Conservation (phyloP, 2,329 filamentous ascomycete species). For the Parafenestella ontariensis region DNA sequence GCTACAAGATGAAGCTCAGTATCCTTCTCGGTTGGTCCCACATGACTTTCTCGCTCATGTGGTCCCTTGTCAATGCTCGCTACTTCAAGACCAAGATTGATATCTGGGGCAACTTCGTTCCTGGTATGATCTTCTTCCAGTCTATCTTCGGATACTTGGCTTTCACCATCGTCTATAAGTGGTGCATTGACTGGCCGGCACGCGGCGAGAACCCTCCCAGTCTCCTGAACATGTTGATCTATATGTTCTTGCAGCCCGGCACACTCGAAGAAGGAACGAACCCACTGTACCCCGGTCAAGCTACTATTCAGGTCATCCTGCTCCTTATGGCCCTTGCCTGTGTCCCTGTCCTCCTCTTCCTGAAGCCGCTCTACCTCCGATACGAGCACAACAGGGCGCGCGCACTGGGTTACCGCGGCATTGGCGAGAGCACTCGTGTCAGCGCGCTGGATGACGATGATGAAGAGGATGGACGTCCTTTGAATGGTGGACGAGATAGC, state of each 20-base stretch:
- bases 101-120: conserved; percentile 96
- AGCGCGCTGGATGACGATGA: conserved; percentile 91
- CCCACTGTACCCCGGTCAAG: conserved; percentile 80
- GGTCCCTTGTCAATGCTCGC: conserved; percentile 89
- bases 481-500: conserved; percentile 69
- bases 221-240: conserved; percentile 97
- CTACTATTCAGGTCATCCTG: conserved; percentile 75
- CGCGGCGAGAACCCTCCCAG: conserved; percentile 76
- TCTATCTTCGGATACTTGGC: conserved; percentile 97
- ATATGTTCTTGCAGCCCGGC: conserved; percentile 96
- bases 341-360: conserved; percentile 88
- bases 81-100: conserved; percentile 96
- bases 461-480: conserved; percentile 65
- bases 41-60: conserved; percentile 98
- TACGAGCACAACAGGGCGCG: conserved; percentile 91
- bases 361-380: conserved; percentile 95
- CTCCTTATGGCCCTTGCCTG: conserved; percentile 83
- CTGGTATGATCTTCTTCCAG: conserved; percentile 99
- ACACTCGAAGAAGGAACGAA: conserved; percentile 66
- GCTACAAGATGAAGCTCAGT: conserved; percentile 99
- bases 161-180: conserved; percentile 95
- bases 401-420: conserved; percentile 87
- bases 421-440: conserved; percentile 86
- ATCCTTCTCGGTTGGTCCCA: conserved; percentile 96
- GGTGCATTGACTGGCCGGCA: conserved; percentile 85